These are phyloP conservation scores for Steccherinum ochraceum DNA, from an alignment of 768 basidiomycete genomes.

Conservation along the genomic window DNA sequence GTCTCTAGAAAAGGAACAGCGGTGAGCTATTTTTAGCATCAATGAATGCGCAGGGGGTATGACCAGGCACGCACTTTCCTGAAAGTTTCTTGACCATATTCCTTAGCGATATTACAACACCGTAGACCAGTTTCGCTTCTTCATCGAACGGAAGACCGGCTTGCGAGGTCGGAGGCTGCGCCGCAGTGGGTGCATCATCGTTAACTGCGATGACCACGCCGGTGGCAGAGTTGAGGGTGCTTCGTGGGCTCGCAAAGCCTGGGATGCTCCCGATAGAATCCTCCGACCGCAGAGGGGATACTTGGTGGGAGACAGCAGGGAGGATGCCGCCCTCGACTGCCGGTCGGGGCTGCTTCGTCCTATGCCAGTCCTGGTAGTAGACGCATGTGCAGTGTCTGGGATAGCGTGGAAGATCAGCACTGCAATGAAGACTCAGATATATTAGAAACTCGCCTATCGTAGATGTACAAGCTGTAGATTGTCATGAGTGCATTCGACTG, in stretches of 20 bases:
- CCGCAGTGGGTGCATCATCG: conserved; percentile 30
- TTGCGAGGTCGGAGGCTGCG: conserved; percentile 13
- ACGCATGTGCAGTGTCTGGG: conserved; percentile 84
- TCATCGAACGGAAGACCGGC: conserved; percentile 88
- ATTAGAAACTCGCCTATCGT: conserved; percentile 79
- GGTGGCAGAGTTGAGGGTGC: conserved; percentile 56
- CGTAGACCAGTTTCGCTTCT: conserved; percentile 95
- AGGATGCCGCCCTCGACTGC: conserved; percentile 71
- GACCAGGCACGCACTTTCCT: conserved; percentile 48
- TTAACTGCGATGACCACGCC: conserved; percentile 63
- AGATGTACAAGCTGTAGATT: conserved; percentile 90
- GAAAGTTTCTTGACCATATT: conserved; percentile 96
- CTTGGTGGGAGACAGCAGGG: conserved; percentile 72
- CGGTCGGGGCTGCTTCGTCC: conserved; percentile 64
- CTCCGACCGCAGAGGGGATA: conserved; percentile 30
- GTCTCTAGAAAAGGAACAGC: too few species aligned
- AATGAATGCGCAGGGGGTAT: too few species aligned
- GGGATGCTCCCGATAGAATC: conserved; percentile 26
- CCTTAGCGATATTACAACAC: conserved; percentile 82
- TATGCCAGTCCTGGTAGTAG: conserved; percentile 96
- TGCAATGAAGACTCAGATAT: neutral
- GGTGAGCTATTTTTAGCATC: too few species aligned
- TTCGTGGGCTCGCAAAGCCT: conserved; percentile 50
- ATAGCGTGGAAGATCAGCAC: neutral
- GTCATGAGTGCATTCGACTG: conserved; percentile 51